Percentiles rank a stretch among this genome's conserved stretches.
Evolutionary conservation across 2,329 filamentous ascomycete species (phyloP).

Genomic region (Pyrenophora seminiperda): DNA sequence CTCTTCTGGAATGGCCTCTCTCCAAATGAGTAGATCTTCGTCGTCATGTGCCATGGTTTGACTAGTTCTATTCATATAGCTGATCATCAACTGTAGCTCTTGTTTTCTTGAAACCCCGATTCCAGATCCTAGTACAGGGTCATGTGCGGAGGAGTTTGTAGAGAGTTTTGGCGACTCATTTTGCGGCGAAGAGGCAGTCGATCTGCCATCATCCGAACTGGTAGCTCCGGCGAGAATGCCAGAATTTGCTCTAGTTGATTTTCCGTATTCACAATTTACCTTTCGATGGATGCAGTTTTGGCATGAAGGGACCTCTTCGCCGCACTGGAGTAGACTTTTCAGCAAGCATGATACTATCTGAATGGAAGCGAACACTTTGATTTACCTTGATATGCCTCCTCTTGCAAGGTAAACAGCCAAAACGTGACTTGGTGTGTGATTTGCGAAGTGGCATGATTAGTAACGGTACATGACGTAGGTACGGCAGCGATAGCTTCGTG

Average conservation of each 20-base stretch:
- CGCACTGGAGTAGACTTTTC: not conserved
- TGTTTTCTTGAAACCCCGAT: not conserved
- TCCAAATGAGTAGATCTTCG: constrained; percentile 5
- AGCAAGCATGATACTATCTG: not conserved
- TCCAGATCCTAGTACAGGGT: not conserved
- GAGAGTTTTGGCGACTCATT: not conserved
- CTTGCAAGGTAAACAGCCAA: constrained; percentile 3
- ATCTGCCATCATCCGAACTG: not conserved
- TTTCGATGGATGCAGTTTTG: not conserved
- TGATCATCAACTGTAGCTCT: constrained; percentile 4
- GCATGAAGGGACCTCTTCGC: not conserved
- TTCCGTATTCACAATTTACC: constrained; percentile 1
- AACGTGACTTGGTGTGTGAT: constrained; percentile 5
- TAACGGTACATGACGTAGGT: not conserved
- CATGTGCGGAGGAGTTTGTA: not conserved
- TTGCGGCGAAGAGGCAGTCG: not conserved
- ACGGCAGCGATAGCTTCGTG: too few relatives aligned
- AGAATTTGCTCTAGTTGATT: not conserved
- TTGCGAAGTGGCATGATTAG: constrained; percentile 2
- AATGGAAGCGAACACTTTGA: not conserved
- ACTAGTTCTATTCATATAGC: constrained; percentile 1
- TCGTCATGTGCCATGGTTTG: constrained; percentile 4
- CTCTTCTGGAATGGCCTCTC: constrained; percentile 10
- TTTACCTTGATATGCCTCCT: constrained; percentile 5
- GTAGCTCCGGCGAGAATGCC: not conserved